phyloP scores from a whole-genome alignment of 2,329 filamentous ascomycete species.

The Teratosphaeria nubilosa region DNA sequence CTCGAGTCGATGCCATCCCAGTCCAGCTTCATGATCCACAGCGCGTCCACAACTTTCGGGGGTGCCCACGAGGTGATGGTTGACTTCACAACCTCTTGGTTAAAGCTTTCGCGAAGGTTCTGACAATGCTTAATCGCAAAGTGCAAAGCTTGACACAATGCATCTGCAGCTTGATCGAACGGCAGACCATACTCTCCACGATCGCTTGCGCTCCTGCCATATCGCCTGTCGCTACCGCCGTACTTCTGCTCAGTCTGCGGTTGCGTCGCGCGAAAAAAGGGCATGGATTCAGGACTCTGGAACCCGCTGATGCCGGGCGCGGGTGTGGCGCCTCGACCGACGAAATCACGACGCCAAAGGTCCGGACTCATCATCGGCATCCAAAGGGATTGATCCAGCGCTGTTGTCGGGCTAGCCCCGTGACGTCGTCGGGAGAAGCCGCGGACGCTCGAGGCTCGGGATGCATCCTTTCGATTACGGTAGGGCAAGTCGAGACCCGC shows the following conservation, averaged over 20 bases:
- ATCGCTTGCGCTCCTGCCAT: not conserved
- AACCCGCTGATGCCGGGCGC: not conserved
- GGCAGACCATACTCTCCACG: not conserved
- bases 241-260: not conserved
- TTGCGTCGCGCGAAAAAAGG: not conserved
- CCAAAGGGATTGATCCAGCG: not conserved
- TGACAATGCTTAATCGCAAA: constrained; percentile 1
- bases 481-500: constrained; percentile 1
- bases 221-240: not conserved
- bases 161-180: constrained; percentile 6
- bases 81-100: constrained; percentile 1
- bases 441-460: constrained; percentile 3
- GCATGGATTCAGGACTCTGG: not conserved
- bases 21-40: constrained; percentile 5
- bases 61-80: constrained; percentile 2
- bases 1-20: constrained; percentile 4
- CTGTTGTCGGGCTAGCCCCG: not conserved
- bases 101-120: constrained; percentile 4
- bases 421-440: not conserved
- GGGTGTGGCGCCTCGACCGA: not conserved
- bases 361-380: not conserved
- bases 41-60: constrained; percentile 1
- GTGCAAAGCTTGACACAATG: constrained; percentile 2
- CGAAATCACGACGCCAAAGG: constrained; percentile 1
- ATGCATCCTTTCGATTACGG: constrained; percentile 5